Evolutionary conservation across 2,329 filamentous ascomycete genomes (phyloP), one percentile per base, ranked within the genome.

Genomic region (Aspergillus tanneri): DNA sequence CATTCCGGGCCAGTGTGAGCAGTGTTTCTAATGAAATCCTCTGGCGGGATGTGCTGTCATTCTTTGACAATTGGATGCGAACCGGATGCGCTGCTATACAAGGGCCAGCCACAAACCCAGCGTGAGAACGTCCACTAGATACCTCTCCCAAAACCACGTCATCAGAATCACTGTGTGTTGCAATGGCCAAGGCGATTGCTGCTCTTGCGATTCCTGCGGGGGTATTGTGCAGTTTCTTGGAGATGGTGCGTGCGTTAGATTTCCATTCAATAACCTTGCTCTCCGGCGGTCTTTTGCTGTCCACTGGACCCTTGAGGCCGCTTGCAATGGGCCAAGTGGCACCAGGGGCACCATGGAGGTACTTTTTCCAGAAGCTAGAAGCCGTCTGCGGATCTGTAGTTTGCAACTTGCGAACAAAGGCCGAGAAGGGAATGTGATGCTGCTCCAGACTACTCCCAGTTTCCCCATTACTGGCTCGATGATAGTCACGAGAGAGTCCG

Each of bases 51-150:
- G 11, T 10, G 32, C 11, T 14, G 32, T 22, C 16, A 4, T 30
- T 25, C 4, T n/a, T 19, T 14, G 18, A n/a, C 2, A 46, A 23
- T 14, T 10, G 11, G 10, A 50, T 46, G 4, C 47, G 36, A 19
- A 50, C 47, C 1, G 47, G 47, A 19, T 50, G 47, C 9, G 47
- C 46, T 5, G 46, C 24, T 16, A 43, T 43, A 30, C 46, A 48
- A 5, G 46, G 46, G 12, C 46, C 46, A 9, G 40, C 40, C 32
- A 48, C 40, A 24, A 48, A 48, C 4, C 21, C 21, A 3, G 46
- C 18, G 6, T 27, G 23, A 14, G 23, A 12, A n/a, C 46, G 16
- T 8, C 46, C 46, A 16, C 18, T 48, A 7, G 46, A 48, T 1
- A 48, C 46, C 34, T 48, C 46, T 5, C 46, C 46, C 6, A 43